A percentile compares a stretch with the other conserved stretches of the same genome.
Evolutionary conservation across 1,139 yeast genomes (phyloP).

Genomic region (Yarrowia galli): DNA sequence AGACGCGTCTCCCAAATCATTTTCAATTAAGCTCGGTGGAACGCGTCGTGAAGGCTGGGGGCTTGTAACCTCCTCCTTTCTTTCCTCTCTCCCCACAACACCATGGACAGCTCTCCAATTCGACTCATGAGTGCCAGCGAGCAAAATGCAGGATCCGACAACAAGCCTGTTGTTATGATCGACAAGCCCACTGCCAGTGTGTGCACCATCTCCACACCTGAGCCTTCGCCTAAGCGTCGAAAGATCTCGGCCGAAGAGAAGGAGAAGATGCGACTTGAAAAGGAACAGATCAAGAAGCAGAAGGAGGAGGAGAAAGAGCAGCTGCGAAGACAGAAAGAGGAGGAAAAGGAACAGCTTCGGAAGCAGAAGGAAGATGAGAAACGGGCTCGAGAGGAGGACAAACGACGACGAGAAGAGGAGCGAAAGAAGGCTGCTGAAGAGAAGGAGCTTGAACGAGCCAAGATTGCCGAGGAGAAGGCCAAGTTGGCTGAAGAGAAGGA

Average conservation of each 20-base stretch:
- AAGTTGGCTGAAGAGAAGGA: constrained; percentile 21
- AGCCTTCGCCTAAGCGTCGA: constrained; percentile 24
- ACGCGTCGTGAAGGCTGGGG: constrained; percentile 4
- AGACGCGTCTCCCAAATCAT: neutral
- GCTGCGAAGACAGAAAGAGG: neutral
- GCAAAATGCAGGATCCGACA: neutral
- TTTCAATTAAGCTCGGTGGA: neutral
- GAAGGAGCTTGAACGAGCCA: constrained; percentile 6
- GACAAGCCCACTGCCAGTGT: neutral
- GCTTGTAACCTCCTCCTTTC: neutral
- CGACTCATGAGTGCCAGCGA: constrained; percentile 24
- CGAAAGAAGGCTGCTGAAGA: constrained; percentile 2
- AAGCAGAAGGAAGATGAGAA: constrained; percentile 30
- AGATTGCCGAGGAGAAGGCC: constrained; percentile 15
- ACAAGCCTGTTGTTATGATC: too few relatives aligned
- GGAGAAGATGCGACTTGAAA: constrained; percentile 16
- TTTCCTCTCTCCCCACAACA: neutral
- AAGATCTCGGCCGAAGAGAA: constrained; percentile 16
- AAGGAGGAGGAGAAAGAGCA: constrained; percentile 21
- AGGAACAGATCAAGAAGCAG: constrained; percentile 1
- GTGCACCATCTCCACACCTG: constrained; percentile 11
- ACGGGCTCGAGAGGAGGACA: neutral
- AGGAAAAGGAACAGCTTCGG: constrained; percentile 8
- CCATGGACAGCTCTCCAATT: constrained; percentile 29
- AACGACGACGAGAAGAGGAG: constrained; percentile 25